Evolutionary conservation across 1,284 basidiomycete species (phyloP), one percentile per base, ranked within the genome.

Genomic region (Rugosomyces carneus): DNA sequence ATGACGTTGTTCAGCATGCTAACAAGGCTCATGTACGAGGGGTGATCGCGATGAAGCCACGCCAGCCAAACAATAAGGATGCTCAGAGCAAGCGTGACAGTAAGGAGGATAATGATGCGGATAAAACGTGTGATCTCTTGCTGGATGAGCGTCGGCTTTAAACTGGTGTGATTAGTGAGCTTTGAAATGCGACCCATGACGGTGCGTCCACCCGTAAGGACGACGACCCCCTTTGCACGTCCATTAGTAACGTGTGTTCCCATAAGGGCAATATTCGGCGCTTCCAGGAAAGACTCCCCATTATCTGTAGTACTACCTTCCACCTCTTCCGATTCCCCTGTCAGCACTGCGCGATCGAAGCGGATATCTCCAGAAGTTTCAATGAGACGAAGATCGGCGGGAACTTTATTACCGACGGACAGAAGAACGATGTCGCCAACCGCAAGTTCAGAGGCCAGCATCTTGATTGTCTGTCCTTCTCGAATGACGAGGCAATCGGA

Each of bases 351-450:
- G 23, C 80, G 72, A 55, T 84, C 81, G 43, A 84, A 75, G 40
- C 73, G 72, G 44, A 80, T 62, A 53, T 84, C 80, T 18, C 58
- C 66, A 1, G 68, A 72, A 40, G 61, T 63, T 19, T 77, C 64
- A 37, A 84, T 71, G 5, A 93, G 71, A 20, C 90, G 78, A 13
- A 93, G 68, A 56, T 93, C 90, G 0, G 90, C 90, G 0, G 90
- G 91, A 4, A 93, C 76, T 10, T 89, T 81, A 61, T 93, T 88
- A 10, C 90, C 80, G 0, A 80, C 73, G 9, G 74, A 70, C 58
- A 93, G 85, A 0, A 78, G 76, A 44, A 93, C 81, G 13, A 93
- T 68, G 58, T 93, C 90, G 7, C 90, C 90, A 0, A 87, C 86
- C 0, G 91, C 83, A 15, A 93, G 77, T 40, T 89, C 84, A 54